Evolutionary conservation across 805 yeast species (phyloP).

Genomic region (Debaryomyces prosopidis): DNA sequence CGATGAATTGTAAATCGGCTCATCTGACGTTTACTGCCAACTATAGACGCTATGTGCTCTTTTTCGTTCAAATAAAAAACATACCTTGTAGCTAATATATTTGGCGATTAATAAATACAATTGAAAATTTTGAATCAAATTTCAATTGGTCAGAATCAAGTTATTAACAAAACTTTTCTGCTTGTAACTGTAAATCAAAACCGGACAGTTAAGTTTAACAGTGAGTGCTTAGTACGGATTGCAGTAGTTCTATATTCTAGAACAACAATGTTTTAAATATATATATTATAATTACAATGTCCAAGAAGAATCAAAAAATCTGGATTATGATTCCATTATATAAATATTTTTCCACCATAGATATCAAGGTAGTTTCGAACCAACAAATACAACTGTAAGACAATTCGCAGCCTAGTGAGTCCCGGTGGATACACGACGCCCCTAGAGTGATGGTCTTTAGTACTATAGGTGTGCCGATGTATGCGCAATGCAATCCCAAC

Average conservation of each 20-base stretch:
- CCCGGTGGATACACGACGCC: not conserved
- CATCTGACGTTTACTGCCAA: no score
- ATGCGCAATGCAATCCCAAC: not conserved
- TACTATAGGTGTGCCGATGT: not conserved
- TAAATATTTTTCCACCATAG: no score
- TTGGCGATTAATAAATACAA: not conserved
- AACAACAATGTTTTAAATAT: no score
- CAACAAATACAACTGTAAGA: no score
- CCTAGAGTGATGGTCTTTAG: not conserved
- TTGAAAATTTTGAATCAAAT: not conserved
- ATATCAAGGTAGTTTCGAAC: no score
- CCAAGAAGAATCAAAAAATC: no score
- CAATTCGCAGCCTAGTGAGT: not conserved
- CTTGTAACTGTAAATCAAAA: not conserved
- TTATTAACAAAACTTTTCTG: not conserved
- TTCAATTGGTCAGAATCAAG: not conserved
- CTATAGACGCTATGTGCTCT: no score
- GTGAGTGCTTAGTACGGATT: constrained; percentile 5
- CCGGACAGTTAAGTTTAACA: not conserved
- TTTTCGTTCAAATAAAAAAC: not conserved
- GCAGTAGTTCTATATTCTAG: no score
- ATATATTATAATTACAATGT: no score
- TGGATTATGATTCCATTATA: no score
- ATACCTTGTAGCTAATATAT: not conserved
- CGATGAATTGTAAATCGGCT: not conserved